Percentiles rank a stretch among this genome's conserved stretches.
phyloP scores from a whole-genome alignment of 1,139 yeast species.

The Protomyces macrosporus region DNA sequence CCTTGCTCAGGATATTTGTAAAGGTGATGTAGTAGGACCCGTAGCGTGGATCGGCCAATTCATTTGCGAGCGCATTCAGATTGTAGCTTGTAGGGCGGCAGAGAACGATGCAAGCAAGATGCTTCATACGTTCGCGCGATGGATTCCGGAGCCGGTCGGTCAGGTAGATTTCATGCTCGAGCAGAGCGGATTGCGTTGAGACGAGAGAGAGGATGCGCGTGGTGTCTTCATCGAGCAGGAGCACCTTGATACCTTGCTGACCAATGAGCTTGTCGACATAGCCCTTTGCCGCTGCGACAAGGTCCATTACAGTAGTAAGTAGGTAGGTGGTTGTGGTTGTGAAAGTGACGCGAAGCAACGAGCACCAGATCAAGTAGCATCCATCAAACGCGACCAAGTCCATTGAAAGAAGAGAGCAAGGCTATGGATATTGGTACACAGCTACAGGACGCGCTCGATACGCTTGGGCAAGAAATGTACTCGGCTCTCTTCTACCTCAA shows the following conservation, averaged over 20 bases:
- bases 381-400: too few species aligned
- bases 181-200: conserved; percentile 77
- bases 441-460: conserved; percentile 85
- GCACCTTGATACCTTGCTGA: conserved; percentile 51
- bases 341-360: too few species aligned
- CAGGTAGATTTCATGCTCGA: conserved; percentile 74
- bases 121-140: conserved; percentile 70
- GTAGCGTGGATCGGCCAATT: conserved; percentile 72
- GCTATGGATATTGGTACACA: conserved; percentile 49
- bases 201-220: conserved; percentile 78
- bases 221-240: conserved; percentile 72
- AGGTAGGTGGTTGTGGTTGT: too few species aligned
- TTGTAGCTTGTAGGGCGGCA: conserved; percentile 68
- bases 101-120: conserved; percentile 74
- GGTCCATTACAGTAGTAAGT: conserved; percentile 43
- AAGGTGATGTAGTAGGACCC: conserved; percentile 67
- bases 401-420: background rate
- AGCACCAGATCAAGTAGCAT: too few species aligned
- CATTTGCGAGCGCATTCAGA: conserved; percentile 55
- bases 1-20: conserved; percentile 67
- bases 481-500: conserved; percentile 63
- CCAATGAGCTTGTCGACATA: conserved; percentile 48
- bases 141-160: conserved; percentile 65
- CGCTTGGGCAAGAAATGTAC: conserved; percentile 35
- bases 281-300: conserved; percentile 48